A percentile compares a stretch with the other conserved stretches of the same genome.
phyloP scores from a whole-genome alignment of 2,329 filamentous ascomycete genomes.

The Bipolaris cookei region DNA sequence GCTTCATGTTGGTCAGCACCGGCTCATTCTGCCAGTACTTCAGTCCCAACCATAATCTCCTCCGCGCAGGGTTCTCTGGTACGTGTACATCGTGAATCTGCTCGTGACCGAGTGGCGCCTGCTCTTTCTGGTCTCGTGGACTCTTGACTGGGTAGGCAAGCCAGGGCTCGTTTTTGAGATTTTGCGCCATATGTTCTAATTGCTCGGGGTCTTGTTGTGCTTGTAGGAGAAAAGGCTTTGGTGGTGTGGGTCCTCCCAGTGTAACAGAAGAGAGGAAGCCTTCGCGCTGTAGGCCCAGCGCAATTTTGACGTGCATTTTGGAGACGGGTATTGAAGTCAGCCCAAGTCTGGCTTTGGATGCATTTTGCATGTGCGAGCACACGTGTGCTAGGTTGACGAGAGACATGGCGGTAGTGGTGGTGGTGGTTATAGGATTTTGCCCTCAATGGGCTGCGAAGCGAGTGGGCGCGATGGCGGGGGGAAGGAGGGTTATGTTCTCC shows the following conservation, averaged over 20 bases:
- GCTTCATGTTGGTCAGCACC: conserved; percentile 70
- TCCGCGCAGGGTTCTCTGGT: conserved; percentile 69
- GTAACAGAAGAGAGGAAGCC: conserved; percentile 84
- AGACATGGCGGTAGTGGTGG: conserved; percentile 62
- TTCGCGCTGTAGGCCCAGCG: conserved; percentile 78
- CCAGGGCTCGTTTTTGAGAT: conserved; percentile 52
- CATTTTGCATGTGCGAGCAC: conserved; percentile 92
- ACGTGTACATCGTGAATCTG: conserved; percentile 36
- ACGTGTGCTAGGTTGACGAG: conserved; percentile 77
- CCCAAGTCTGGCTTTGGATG: conserved; percentile 79
- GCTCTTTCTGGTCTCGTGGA: conserved; percentile 6
- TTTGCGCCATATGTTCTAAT: conserved; percentile 40
- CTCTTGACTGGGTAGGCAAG: conserved; percentile 33
- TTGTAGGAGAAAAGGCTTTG: conserved; percentile 44
- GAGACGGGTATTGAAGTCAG: conserved; percentile 82
- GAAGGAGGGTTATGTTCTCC: not conserved
- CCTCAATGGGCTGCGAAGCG: conserved; percentile 37
- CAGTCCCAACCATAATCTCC: conserved; percentile 84
- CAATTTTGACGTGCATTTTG: conserved; percentile 78
- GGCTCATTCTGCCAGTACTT: conserved; percentile 89
- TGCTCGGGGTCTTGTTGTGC: conserved; percentile 37
- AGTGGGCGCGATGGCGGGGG: conserved; percentile 15
- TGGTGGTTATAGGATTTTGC: conserved; percentile 24
- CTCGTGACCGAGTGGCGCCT: conserved; percentile 27
- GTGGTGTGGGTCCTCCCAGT: conserved; percentile 68